Percentiles rank a stretch among this genome's conserved stretches.
phyloP scores from a whole-genome alignment of 2,329 filamentous ascomycete species.

The Stemphylium lycopersici region DNA sequence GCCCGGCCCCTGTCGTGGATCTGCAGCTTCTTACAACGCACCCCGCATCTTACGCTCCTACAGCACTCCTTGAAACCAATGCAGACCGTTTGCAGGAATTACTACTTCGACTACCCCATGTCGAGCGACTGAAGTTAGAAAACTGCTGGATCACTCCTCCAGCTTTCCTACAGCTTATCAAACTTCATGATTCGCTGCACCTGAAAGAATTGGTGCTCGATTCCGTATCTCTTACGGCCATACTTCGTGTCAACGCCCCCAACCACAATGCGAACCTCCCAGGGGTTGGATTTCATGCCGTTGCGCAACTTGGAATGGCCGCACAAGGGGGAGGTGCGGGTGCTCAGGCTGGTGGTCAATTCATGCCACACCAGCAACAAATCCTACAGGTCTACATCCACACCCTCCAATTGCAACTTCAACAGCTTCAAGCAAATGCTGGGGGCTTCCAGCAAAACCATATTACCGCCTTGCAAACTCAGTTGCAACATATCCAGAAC shows the following conservation, averaged over 20 bases:
- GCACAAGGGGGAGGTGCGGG: slow-evolving; percentile 11
- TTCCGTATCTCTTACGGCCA: slow-evolving; percentile 66
- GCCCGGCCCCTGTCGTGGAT: slow-evolving; percentile 64
- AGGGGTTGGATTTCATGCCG: background rate
- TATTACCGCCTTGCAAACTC: slow-evolving; percentile 17
- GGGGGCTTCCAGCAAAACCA: slow-evolving; percentile 22
- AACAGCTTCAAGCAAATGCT: slow-evolving; percentile 26
- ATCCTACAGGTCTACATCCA: slow-evolving; percentile 27
- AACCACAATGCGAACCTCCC: slow-evolving; percentile 10
- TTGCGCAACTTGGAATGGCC: slow-evolving; percentile 3
- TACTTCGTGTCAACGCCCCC: slow-evolving; percentile 20
- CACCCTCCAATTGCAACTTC: slow-evolving; percentile 26
- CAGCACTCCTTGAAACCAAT: slow-evolving; percentile 19
- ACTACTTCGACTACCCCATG: slow-evolving; percentile 61
- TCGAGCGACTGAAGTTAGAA: slow-evolving; percentile 66
- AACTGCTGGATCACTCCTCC: slow-evolving; percentile 73
- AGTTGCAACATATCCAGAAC: slow-evolving; percentile 21
- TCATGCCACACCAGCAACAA: slow-evolving; percentile 17
- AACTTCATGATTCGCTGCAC: slow-evolving; percentile 53
- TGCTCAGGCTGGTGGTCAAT: slow-evolving; percentile 14
- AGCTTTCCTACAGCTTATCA: slow-evolving; percentile 60
- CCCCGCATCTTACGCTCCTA: slow-evolving; percentile 3
- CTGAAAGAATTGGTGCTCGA: slow-evolving; percentile 65
- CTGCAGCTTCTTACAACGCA: slow-evolving; percentile 8
- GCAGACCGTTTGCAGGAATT: slow-evolving; percentile 20